Evolutionary conservation across 768 basidiomycete genomes (phyloP).

Genomic region (Leucogyrophana mollusca): DNA sequence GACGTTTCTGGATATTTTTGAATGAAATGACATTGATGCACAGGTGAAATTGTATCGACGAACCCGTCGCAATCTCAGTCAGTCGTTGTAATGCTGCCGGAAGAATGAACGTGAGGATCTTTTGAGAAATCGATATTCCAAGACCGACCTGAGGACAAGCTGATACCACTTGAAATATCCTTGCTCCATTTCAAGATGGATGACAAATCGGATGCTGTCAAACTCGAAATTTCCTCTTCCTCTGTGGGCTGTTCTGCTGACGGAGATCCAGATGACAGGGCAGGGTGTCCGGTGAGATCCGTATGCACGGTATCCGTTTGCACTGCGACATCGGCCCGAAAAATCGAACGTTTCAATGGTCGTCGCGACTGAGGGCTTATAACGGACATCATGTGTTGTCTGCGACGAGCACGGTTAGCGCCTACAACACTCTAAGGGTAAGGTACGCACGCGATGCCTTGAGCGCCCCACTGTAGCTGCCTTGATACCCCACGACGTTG

Average conservation of each 20-base stretch:
- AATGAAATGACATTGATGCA: too few species aligned
- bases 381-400: slow-evolving; percentile 48
- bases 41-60: slow-evolving; percentile 1
- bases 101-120: slow-evolving; percentile 8
- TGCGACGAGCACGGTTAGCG: slow-evolving; percentile 18
- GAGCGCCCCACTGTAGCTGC: slow-evolving; percentile 72
- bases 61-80: slow-evolving; percentile 71
- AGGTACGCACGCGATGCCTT: slow-evolving; percentile 60
- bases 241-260: slow-evolving; percentile 38
- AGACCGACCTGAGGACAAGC: slow-evolving; percentile 54
- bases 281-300: slow-evolving; percentile 28
- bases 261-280: slow-evolving; percentile 26
- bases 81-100: slow-evolving; percentile 67
- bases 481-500: slow-evolving; percentile 65
- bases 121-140: not conserved
- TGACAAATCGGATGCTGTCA: slow-evolving; percentile 60
- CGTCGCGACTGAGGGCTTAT: slow-evolving; percentile 45
- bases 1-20: slow-evolving; percentile 46
- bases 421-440: not conserved
- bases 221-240: slow-evolving; percentile 52
- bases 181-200: slow-evolving; percentile 75
- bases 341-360: slow-evolving; percentile 52
- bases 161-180: slow-evolving; percentile 72
- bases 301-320: slow-evolving; percentile 45
- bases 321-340: slow-evolving; percentile 60